Evolutionary conservation across 495 filamentous ascomycete species (phyloP).

Genomic region (Rusavskia elegans): DNA sequence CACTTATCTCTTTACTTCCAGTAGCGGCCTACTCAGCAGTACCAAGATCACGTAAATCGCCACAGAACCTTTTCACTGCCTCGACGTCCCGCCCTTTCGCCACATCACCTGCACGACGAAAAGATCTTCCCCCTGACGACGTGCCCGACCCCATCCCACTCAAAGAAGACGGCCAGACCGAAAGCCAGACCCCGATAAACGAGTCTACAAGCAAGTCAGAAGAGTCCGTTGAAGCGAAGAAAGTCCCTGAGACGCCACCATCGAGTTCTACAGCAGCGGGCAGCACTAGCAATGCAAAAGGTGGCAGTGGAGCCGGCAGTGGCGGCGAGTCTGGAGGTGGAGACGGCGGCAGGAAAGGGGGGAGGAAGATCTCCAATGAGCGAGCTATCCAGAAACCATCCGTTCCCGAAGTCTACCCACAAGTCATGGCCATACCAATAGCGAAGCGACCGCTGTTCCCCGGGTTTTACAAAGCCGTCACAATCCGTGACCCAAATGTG

Average conservation of each 20-base stretch:
- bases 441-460: slow-evolving; percentile 89
- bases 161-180: slow-evolving; percentile 20
- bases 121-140: slow-evolving; percentile 13
- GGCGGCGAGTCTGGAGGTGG: slow-evolving; percentile 33
- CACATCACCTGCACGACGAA: slow-evolving; percentile 9
- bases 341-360: slow-evolving; percentile 37
- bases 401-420: slow-evolving; percentile 89
- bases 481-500: slow-evolving; percentile 80
- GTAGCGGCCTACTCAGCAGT: too few species aligned
- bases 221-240: slow-evolving; percentile 25
- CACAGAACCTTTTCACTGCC: slow-evolving; percentile 21
- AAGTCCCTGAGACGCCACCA: slow-evolving; percentile 14
- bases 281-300: slow-evolving; percentile 14
- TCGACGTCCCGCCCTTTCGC: slow-evolving; percentile 12
- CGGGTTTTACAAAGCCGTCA: slow-evolving; percentile 97
- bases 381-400: slow-evolving; percentile 69
- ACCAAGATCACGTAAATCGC: slow-evolving; percentile 2
- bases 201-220: slow-evolving; percentile 17
- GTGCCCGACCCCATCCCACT: slow-evolving; percentile 25
- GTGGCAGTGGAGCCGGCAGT: slow-evolving; percentile 24
- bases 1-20: too few species aligned
- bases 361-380: slow-evolving; percentile 50
- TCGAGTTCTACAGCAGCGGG: background rate
- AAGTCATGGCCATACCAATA: slow-evolving; percentile 98
- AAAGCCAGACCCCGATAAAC: slow-evolving; percentile 15